phyloP scores from a whole-genome alignment of 2,329 filamentous ascomycete genomes.

The Trichoderma sp. region DNA sequence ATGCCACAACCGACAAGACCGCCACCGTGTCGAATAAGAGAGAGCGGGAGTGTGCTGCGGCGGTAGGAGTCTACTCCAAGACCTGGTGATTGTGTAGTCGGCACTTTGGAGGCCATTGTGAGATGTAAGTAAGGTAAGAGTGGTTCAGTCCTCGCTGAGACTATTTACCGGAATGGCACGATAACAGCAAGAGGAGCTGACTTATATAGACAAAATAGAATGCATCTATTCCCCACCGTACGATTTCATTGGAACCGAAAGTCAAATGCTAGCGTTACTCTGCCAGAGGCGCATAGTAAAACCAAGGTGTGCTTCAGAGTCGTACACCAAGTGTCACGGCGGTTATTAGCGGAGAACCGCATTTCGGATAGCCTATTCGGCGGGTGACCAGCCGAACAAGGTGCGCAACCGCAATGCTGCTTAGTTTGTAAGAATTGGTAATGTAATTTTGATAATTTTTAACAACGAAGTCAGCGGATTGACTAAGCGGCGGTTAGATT shows the following conservation, averaged over 20 bases:
- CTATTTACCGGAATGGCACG: background rate
- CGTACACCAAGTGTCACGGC: background rate
- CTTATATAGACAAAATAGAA: background rate
- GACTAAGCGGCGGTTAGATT: background rate
- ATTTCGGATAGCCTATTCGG: background rate
- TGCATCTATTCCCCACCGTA: background rate
- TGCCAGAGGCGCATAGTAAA: background rate
- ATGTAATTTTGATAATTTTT: background rate
- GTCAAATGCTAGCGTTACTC: background rate
- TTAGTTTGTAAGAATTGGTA: background rate
- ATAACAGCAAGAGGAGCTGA: background rate
- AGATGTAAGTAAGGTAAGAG: background rate
- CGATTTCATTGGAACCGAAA: background rate
- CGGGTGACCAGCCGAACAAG: background rate
- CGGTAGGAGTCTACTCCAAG: background rate
- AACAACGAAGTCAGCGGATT: background rate
- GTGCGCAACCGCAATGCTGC: background rate
- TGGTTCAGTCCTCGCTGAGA: too few species aligned
- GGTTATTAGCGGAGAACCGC: background rate
- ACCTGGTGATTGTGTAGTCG: background rate
- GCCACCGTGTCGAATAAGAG: constrained; percentile 16
- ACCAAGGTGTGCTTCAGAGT: background rate
- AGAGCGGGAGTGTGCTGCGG: constrained; percentile 7
- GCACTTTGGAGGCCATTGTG: constrained; percentile 1
- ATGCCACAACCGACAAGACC: constrained; percentile 13